Percentiles rank a stretch among this genome's conserved stretches.
Evolutionary conservation across 2,329 filamentous ascomycete genomes (phyloP).

Genomic region (Nectriaceae sp.): DNA sequence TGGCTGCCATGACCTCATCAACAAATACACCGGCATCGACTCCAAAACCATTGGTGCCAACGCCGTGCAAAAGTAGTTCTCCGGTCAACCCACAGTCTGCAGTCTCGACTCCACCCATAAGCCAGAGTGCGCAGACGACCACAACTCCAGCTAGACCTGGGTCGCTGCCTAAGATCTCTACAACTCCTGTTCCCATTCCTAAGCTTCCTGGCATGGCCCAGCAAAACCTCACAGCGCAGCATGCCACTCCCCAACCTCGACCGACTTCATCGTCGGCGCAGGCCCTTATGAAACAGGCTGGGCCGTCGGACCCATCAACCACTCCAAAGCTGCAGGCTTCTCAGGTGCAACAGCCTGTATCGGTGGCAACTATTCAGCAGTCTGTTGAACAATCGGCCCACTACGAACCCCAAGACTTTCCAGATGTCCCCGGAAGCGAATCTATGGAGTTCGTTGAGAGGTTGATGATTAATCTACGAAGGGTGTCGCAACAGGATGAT

Average conservation of each 20-base stretch:
- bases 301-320: no score
- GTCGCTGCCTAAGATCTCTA: slow-evolving; percentile 19
- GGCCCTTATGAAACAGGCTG: no score
- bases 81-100: slow-evolving; percentile 4
- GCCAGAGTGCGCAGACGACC: slow-evolving; percentile 13
- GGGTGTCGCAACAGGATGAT: slow-evolving; percentile 33
- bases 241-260: neutral
- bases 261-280: neutral
- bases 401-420: slow-evolving; percentile 34
- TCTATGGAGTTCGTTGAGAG: slow-evolving; percentile 53
- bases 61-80: slow-evolving; percentile 4
- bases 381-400: neutral
- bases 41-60: slow-evolving; percentile 13
- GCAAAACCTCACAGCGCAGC: neutral
- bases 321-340: neutral
- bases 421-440: slow-evolving; percentile 45
- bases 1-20: slow-evolving; percentile 41
- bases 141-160: slow-evolving; percentile 7
- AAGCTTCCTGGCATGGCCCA: slow-evolving; percentile 19
- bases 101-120: slow-evolving; percentile 1
- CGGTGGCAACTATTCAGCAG: neutral
- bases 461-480: slow-evolving; percentile 53
- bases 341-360: neutral
- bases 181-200: slow-evolving; percentile 36
- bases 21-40: slow-evolving; percentile 20